Evolutionary conservation across 2,329 filamentous ascomycete species (phyloP).

Genomic region (Neofusicoccum ribis): DNA sequence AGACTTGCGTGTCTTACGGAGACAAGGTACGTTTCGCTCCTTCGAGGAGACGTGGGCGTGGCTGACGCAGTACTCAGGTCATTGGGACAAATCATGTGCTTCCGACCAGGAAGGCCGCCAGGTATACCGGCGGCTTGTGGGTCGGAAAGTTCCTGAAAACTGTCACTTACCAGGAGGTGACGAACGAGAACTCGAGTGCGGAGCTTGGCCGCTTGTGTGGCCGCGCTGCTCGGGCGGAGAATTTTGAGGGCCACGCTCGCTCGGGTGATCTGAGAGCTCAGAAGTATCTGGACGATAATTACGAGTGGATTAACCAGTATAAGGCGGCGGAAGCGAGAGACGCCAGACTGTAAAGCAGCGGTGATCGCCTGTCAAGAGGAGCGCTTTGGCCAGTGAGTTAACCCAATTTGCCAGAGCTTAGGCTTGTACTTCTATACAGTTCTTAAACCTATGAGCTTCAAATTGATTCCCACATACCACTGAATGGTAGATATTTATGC

Average conservation of each 20-base stretch:
- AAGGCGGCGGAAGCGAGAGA: neutral
- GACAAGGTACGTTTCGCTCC: conserved; percentile 45
- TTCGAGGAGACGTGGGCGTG: neutral
- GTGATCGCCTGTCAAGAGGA: too few relatives aligned
- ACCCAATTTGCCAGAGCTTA: too few relatives aligned
- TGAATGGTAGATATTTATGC: too few relatives aligned
- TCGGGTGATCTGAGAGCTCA: conserved; percentile 52
- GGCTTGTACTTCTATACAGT: too few relatives aligned
- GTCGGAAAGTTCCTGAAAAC: conserved; percentile 57
- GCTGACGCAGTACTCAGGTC: conserved; percentile 34
- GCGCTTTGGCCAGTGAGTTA: too few relatives aligned
- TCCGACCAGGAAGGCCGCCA: conserved; percentile 49
- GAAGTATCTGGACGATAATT: conserved; percentile 44
- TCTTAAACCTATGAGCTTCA: too few relatives aligned
- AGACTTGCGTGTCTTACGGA: conserved; percentile 55
- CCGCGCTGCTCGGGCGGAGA: conserved; percentile 51
- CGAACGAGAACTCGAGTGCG: conserved; percentile 45
- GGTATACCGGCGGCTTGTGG: conserved; percentile 56
- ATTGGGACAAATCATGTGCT: conserved; percentile 59
- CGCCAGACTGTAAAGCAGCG: neutral
- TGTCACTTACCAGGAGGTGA: conserved; percentile 56
- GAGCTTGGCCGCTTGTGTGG: conserved; percentile 52
- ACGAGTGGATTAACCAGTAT: conserved; percentile 41
- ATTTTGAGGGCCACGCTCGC: conserved; percentile 55
- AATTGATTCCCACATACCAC: too few relatives aligned